Evolutionary conservation across 257 asterid species (phyloP).

Genomic region (Solanum gracilifrons): DNA sequence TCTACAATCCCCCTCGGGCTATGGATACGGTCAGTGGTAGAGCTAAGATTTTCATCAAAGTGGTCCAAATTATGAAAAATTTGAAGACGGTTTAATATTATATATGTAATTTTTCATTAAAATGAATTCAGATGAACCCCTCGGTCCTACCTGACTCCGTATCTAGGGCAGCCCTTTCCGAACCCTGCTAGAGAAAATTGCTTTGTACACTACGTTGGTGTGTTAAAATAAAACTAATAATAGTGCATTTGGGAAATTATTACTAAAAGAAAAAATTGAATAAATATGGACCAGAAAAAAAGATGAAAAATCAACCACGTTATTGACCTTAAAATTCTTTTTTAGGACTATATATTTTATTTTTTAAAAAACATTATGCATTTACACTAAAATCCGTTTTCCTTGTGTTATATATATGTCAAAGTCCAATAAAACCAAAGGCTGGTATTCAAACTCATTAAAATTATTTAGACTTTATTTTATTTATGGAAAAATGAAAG

Average conservation of each 20-base stretch:
- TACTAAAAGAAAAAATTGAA: background rate
- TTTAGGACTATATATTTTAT: background rate
- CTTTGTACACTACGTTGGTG: background rate
- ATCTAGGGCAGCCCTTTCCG: background rate
- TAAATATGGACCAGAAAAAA: background rate
- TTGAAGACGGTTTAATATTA: background rate
- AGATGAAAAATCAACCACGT: background rate
- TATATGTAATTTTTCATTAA: too few species aligned
- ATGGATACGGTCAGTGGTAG: fast-evolving
- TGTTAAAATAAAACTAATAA: background rate
- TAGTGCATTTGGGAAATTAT: background rate
- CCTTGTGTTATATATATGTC: background rate
- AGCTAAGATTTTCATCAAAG: background rate
- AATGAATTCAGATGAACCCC: background rate
- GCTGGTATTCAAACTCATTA: background rate
- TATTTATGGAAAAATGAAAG: background rate
- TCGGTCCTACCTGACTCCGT: fast-evolving
- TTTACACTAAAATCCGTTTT: background rate
- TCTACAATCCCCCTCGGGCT: too few species aligned
- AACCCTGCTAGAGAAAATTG: background rate
- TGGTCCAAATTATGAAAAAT: background rate
- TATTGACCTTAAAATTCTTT: background rate
- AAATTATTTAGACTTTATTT: background rate
- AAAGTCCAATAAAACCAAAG: background rate
- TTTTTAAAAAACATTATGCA: background rate